Percentiles rank a stretch among this genome's conserved stretches.
These are phyloP conservation scores for Neurospora sp. DNA, from an alignment of 495 filamentous ascomycete genomes.

Conservation along the genomic window DNA sequence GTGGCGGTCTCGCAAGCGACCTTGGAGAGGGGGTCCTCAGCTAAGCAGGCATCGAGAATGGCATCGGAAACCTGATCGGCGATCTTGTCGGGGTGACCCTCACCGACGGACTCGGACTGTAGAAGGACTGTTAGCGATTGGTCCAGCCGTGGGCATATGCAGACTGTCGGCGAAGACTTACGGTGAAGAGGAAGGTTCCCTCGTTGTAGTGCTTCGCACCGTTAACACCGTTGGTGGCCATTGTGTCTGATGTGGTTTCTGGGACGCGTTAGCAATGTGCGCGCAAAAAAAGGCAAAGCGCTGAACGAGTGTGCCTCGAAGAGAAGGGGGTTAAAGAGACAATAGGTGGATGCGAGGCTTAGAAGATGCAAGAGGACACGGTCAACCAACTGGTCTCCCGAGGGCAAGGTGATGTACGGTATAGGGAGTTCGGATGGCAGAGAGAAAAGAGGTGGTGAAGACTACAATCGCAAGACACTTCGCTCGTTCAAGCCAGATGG, in stretches of 20 bases:
- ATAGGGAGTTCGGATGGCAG: not conserved
- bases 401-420: not conserved
- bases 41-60: slow-evolving; percentile 93
- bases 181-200: slow-evolving; percentile 92
- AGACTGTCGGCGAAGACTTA: slow-evolving; percentile 24
- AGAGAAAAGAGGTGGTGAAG: not conserved
- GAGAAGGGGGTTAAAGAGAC: slow-evolving; percentile 12
- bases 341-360: not conserved
- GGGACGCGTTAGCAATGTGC: slow-evolving; percentile 47
- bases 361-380: not conserved
- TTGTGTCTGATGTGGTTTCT: slow-evolving; percentile 41
- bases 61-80: slow-evolving; percentile 98
- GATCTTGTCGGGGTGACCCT: slow-evolving; percentile 98
- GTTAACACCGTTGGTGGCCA: slow-evolving; percentile 27
- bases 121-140: slow-evolving; percentile 11
- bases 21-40: slow-evolving; percentile 93
- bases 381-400: not conserved
- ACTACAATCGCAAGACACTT: not conserved
- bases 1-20: slow-evolving; percentile 98
- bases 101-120: slow-evolving; percentile 90
- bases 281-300: not conserved
- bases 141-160: not conserved
- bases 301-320: not conserved
- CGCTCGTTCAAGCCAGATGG: not conserved
- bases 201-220: slow-evolving; percentile 41